Conservation (phyloP, 192 early-diverging fungal species). For the Podila minutissima region DNA sequence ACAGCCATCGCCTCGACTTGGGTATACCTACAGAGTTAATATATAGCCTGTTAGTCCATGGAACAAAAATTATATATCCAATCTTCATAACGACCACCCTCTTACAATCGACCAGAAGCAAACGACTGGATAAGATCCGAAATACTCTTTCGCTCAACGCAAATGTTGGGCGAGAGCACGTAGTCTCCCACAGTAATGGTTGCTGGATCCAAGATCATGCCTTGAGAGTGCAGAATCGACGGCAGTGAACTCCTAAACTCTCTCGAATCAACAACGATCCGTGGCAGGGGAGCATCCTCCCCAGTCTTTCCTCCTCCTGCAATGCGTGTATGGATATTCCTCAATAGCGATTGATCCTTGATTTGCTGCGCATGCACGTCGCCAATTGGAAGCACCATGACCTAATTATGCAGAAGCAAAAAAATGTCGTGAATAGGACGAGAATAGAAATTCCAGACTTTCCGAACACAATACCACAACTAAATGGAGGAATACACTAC, state of each 20-base stretch:
- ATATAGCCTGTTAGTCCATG: not conserved
- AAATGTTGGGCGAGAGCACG: constrained; percentile 84
- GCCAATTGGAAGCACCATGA: constrained; percentile 82
- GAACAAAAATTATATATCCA: not conserved
- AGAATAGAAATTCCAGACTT: not conserved
- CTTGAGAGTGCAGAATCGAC: constrained; percentile 79
- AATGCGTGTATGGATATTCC: constrained; percentile 50
- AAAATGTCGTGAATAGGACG: not conserved
- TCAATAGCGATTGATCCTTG: constrained; percentile 40
- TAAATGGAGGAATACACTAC: constrained; percentile 47
- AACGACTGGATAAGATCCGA: constrained; percentile 88
- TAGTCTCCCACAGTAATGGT: constrained; percentile 96
- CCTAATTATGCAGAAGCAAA: constrained; percentile 46
- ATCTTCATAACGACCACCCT: not conserved
- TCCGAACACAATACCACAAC: too few species aligned
- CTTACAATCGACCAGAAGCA: constrained; percentile 83
- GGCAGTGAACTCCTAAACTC: constrained; percentile 96
- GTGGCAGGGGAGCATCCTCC: constrained; percentile 20
- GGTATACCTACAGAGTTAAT: constrained; percentile 61
- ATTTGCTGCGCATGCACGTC: constrained; percentile 45
- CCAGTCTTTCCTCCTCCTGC: constrained; percentile 48
- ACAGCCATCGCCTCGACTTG: constrained; percentile 91
- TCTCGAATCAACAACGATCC: constrained; percentile 89
- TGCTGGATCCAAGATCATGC: constrained; percentile 79
- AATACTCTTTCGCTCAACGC: constrained; percentile 93